phyloP scores from a whole-genome alignment of 352 stramenopile genomes.

The Globisporangium uncinulatum region DNA sequence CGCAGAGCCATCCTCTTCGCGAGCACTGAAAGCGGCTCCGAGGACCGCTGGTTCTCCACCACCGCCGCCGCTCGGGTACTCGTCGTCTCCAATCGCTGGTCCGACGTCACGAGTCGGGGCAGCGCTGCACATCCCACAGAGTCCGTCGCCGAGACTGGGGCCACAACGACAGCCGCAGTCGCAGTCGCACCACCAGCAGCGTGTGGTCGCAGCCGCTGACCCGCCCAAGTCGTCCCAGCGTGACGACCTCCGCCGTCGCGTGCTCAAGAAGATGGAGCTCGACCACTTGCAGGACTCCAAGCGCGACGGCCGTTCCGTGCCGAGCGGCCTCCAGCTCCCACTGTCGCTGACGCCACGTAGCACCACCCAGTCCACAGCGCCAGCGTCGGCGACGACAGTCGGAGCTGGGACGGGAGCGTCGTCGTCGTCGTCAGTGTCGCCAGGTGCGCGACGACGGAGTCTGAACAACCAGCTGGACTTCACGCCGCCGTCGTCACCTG shows the following conservation, averaged over 20 bases:
- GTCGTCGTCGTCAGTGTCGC: neutral
- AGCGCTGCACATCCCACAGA: constrained; percentile 9
- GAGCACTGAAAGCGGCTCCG: neutral
- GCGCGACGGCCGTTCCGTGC: neutral
- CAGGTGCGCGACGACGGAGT: neutral
- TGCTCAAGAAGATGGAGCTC: constrained; percentile 64
- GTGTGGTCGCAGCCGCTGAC: neutral
- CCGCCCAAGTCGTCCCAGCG: constrained; percentile 18
- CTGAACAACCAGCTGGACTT: constrained; percentile 24
- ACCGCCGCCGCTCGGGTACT: constrained; percentile 27
- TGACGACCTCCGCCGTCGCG: constrained; percentile 63
- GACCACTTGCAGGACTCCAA: constrained; percentile 1
- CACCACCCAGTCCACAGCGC: neutral
- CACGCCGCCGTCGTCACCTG: constrained; percentile 47
- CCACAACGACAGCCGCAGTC: constrained; percentile 2
- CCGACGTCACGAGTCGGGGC: constrained; percentile 7
- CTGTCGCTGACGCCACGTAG: neutral
- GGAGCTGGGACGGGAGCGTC: neutral
- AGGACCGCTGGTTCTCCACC: neutral
- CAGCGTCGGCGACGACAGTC: neutral
- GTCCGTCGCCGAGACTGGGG: constrained; percentile 1
- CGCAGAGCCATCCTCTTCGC: neutral
- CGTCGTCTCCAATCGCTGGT: constrained; percentile 22
- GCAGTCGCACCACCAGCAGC: constrained; percentile 1
- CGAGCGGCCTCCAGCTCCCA: constrained; percentile 10